Evolutionary conservation across 345 rosid species (phyloP), one percentile per base, ranked within the genome.

Genomic region (Arabis hirsuta): DNA sequence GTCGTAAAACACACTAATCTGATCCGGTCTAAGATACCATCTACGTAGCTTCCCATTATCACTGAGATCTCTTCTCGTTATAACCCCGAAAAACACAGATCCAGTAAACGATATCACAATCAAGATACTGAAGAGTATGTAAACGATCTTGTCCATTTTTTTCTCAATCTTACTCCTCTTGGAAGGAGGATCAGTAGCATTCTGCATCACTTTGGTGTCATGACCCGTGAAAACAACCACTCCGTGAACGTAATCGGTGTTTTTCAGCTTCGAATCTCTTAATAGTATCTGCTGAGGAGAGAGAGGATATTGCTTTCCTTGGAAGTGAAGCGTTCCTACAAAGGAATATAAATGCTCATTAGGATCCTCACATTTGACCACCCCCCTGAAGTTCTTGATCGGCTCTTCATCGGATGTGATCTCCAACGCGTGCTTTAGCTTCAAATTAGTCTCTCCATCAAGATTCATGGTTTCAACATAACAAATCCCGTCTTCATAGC

Each of bases 141-240:
- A 94, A 11, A 91, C 58, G 51, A 94, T 88, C 92, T 83, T 88
- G 45, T 94, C 98, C 97, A 91, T 94, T 81, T 75, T 91, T 62
- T 70, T 86, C 84, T 94, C 98, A 34, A 94, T 85, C 81, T 81
- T 88, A 55, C 92, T 94, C 84, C 97, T 89, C 74, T 94, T 94
- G 12, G 96, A 91, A 79, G 90, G 97, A 36, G 98, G 96, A 65
- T 86, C 79, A 3, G 76, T 82, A 42, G 96, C 86, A 78, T 94
- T 94, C 86, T 89, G 95, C 96, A 94, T 91, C 78, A 94, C 96
- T 81, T 94, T 94, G 1, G 98, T 82, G 45, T 94, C 98, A 51
- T 91, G 97, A 14, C 98, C 98, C 0, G 98, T 91, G 74, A 91
- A 89, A 69, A 94, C 78, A 69, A 88, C 96, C 12, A 85, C 95